Base-by-base conservation (phyloP, 2,329 filamentous ascomycete species). In the Amphichorda felina region DNA sequence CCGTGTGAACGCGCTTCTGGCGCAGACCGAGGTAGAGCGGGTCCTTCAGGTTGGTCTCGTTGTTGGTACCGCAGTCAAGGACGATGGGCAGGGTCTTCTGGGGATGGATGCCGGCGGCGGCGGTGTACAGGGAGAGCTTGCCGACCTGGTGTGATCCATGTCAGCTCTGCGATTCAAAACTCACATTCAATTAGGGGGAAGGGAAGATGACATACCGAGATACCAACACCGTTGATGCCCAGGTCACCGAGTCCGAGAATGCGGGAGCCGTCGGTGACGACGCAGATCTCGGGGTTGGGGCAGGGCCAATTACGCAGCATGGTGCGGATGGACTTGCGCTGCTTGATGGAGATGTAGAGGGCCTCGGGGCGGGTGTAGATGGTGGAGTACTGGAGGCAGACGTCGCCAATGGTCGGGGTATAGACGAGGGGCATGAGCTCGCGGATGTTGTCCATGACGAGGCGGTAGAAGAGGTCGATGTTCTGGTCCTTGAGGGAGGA, bases 221-320 rank as follows among this genome's bases (percentile, higher is more conserved):
- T 98, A 46, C 91, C 91, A 68, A 96, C 94, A 52, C 91, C 91
- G 60, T 95, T 95, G 46, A 98, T 80, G 47, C 91, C 91, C 38
- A 96, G 74, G 61, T 98, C 91, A 48, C 91, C 91, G 26, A 98
- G 76, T 52, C 91, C 89, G 39, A 88, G 78, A 58, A 79, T 95
- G 45, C 91, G 82, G 33, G 88, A 95, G 41, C 91, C 91, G 57
- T 98, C 91, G 13, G 91, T 96, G 48, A 98, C 80, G 55, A 94
- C 88, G 53, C 87, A 94, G 54, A 98, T 98, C 59, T 95, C 86
- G 22, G 94, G 89, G 45, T 86, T 76, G 44, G 72, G 63, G 57
- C 91, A 81, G 19, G 86, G 87, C 91, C 91, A 98, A 61, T 96
- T 96, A 53, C 78, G 70, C 45, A 96, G 78, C 56, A 96, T 88